A percentile compares a stretch with the other conserved stretches of the same genome.
These are phyloP conservation scores for Simmondsia chinensis DNA, from an alignment of 148 eudicot species.

Conservation along the genomic window DNA sequence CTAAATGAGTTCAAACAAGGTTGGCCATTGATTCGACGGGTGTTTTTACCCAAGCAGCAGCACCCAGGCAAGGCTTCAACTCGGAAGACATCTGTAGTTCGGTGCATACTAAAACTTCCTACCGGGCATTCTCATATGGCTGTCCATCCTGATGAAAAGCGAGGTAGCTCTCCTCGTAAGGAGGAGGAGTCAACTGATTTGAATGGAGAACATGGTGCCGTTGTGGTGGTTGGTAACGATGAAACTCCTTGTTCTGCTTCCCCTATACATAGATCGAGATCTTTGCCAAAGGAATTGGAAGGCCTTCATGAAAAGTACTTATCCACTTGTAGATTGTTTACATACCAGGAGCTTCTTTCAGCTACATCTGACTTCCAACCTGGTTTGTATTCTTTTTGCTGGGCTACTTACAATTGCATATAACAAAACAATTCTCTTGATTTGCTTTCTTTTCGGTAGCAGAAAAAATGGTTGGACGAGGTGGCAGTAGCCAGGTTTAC, in stretches of 20 bases:
- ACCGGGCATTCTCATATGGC: slow-evolving; percentile 20
- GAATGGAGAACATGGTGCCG: slow-evolving; percentile 20
- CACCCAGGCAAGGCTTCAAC: slow-evolving; percentile 14
- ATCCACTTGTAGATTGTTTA: slow-evolving; percentile 68
- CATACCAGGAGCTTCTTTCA: slow-evolving; percentile 47
- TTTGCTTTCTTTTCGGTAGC: slow-evolving; percentile 3
- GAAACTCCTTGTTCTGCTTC: slow-evolving; percentile 25
- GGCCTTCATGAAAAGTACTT: slow-evolving; percentile 65
- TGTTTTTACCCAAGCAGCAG: slow-evolving; percentile 17
- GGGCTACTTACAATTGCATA: neutral
- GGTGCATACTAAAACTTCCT: slow-evolving; percentile 18
- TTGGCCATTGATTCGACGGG: slow-evolving; percentile 55
- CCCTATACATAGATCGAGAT: slow-evolving; percentile 18
- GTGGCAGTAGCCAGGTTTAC: slow-evolving; percentile 83
- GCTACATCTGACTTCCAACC: slow-evolving; percentile 60
- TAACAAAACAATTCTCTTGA: neutral
- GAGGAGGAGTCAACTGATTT: slow-evolving; percentile 15
- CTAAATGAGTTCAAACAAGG: slow-evolving; percentile 35
- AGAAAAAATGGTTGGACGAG: slow-evolving; percentile 78
- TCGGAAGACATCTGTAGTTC: slow-evolving; percentile 17
- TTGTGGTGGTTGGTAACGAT: slow-evolving; percentile 26
- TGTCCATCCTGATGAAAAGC: slow-evolving; percentile 28
- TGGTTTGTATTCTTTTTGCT: slow-evolving; percentile 34
- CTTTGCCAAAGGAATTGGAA: slow-evolving; percentile 45
- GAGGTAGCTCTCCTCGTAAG: slow-evolving; percentile 14